Percentiles rank a stretch among this genome's conserved stretches.
Conservation (phyloP, 495 filamentous ascomycete genomes). For the Neurospora sp. region DNA sequence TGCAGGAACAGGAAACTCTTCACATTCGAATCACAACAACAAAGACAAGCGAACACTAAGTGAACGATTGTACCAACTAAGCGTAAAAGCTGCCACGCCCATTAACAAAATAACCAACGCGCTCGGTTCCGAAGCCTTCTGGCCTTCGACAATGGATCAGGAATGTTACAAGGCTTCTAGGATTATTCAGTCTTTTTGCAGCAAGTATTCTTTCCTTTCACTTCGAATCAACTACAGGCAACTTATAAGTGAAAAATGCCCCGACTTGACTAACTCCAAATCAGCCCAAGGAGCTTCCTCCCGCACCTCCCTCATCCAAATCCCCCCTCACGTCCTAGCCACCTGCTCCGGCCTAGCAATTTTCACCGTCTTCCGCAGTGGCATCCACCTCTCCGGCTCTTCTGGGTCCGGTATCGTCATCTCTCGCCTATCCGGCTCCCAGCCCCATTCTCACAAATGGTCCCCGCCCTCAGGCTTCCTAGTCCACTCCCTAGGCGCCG, state of each 20-base stretch:
- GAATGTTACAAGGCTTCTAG: slow-evolving; percentile 77
- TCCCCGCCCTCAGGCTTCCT: slow-evolving; percentile 72
- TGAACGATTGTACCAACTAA: slow-evolving; percentile 19
- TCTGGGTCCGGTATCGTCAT: slow-evolving; percentile 67
- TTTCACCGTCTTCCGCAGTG: slow-evolving; percentile 77
- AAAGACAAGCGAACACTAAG: slow-evolving; percentile 12
- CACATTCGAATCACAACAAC: background rate
- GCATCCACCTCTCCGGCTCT: slow-evolving; percentile 70
- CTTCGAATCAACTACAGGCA: too few species aligned
- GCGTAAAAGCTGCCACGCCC: slow-evolving; percentile 43
- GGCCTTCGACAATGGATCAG: slow-evolving; percentile 70
- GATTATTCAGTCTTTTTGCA: slow-evolving; percentile 72
- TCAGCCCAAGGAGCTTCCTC: background rate
- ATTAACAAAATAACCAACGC: slow-evolving; percentile 66
- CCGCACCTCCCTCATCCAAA: slow-evolving; percentile 48
- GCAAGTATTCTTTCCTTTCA: too few species aligned
- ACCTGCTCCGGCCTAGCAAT: slow-evolving; percentile 69
- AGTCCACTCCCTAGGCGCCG: slow-evolving; percentile 64
- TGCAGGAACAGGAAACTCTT: background rate
- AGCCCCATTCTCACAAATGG: slow-evolving; percentile 33
- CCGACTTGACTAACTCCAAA: too few species aligned
- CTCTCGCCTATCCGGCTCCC: slow-evolving; percentile 38
- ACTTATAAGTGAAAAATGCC: too few species aligned
- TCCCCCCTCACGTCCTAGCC: slow-evolving; percentile 58
- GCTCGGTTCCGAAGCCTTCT: slow-evolving; percentile 69